Base-by-base conservation (phyloP, 2,329 filamentous ascomycete species). In the Monilinia fructigena region DNA sequence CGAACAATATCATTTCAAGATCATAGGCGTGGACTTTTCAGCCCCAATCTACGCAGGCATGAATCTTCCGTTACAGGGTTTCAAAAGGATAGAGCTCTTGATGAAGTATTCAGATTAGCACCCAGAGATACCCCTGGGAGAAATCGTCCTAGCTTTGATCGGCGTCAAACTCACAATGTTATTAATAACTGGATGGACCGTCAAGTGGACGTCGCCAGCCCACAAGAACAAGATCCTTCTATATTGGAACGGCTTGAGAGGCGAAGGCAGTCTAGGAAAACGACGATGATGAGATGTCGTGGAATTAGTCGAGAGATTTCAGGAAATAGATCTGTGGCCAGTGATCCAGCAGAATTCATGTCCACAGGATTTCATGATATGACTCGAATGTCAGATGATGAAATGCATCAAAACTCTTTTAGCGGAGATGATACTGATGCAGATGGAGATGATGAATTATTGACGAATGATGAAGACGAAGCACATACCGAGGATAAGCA, bases 141-240 rank as follows among this genome's bases (percentile, higher is more conserved):
- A 23, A 87, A 84, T 1, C 83, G 86, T 58, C 82, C 84, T 59
- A 82, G 85, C 61, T 82, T 86, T 38, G 88, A 91, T 71, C 84
- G 88, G 68, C 85, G 86, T 48, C 89, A 93, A 75, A 92, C 89
- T 1, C 89, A 90, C 70, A 93, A 89, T 67, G 91, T 92, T 0
- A 93, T 97, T 62, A 88, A 90, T 38, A 89, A 91, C 71, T 97
- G 93, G 93, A 97, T 97, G 91, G 91, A 93, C 55, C 84, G 85
- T 69, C 82, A 87, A 42, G 83, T 84, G 52, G 83, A 81, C 8
- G 80, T 80, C 60, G 80, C 82, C 31, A 81, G 79, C 67, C 83
- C 86, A 11, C 80, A 84, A 68, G 87, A 89, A 72, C 83, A 89
- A 72, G 83, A 87, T 65, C 81, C 80, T 12, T 84, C 83, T 3